Conservation (phyloP, 768 basidiomycete genomes). For the Trametes elegans region DNA sequence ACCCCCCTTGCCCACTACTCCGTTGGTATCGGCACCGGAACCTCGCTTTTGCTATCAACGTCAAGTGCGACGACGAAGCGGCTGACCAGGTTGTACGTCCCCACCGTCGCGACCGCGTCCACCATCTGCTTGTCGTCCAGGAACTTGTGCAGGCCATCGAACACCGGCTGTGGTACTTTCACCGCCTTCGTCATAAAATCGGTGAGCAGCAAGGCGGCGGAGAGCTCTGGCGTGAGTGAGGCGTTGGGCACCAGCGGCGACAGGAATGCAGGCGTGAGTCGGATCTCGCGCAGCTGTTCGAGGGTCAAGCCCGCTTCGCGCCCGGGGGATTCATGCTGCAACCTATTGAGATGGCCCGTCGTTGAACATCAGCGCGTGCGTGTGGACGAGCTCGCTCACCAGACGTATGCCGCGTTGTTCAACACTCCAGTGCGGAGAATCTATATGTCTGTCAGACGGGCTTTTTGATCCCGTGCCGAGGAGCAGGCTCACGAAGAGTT, state of each 20-base stretch:
- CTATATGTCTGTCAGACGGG: background rate
- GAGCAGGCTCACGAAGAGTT: slow-evolving; percentile 31
- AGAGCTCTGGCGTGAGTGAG: slow-evolving; percentile 27
- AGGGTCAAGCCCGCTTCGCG: slow-evolving; percentile 31
- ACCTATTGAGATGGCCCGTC: slow-evolving; percentile 18
- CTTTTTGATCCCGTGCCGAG: background rate
- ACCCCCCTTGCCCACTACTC: no score
- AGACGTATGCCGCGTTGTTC: slow-evolving; percentile 29
- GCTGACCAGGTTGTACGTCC: slow-evolving; percentile 31
- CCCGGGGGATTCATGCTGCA: slow-evolving; percentile 35
- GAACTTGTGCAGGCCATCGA: slow-evolving; percentile 25
- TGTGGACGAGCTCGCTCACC: slow-evolving; percentile 6
- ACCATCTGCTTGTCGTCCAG: slow-evolving; percentile 32
- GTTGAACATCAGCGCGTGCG: background rate
- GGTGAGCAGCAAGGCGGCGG: slow-evolving; percentile 31
- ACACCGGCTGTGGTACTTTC: slow-evolving; percentile 30
- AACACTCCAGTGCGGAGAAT: slow-evolving; percentile 29
- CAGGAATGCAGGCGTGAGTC: slow-evolving; percentile 24
- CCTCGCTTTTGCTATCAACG: slow-evolving; percentile 33
- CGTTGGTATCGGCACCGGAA: slow-evolving; percentile 29
- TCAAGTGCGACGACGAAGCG: slow-evolving; percentile 34
- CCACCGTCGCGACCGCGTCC: slow-evolving; percentile 32
- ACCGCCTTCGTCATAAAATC: slow-evolving; percentile 31
- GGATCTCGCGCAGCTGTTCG: slow-evolving; percentile 30
- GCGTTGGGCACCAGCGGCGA: slow-evolving; percentile 1